Base-by-base conservation (phyloP, 2,329 filamentous ascomycete genomes). In the Tolypocladium endophyticum region DNA sequence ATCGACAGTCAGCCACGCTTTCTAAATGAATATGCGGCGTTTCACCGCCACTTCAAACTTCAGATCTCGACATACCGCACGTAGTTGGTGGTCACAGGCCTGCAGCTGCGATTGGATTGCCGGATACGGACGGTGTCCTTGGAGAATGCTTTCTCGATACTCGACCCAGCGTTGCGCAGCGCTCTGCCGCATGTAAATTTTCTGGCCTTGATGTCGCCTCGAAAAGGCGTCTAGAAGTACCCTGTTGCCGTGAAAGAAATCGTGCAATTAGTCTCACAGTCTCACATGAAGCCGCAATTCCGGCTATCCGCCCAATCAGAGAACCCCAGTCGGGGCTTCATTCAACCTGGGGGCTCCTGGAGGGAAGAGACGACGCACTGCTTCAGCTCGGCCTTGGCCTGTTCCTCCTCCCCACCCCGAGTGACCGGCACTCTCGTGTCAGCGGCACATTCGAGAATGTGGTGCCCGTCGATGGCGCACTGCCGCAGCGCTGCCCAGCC, bases 371-470 rank as follows among this genome's bases (percentile, higher is more conserved):
- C 43, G n/a, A 70, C 82, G 54, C 71, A 86, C 83, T 87, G 84
- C 70, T 80, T 82, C 62, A 87, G 71, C 71, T 87, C 83, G 23
- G 83, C 83, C 69, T 85, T 86, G 35, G 71, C 71, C 69, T 87
- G 84, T 70, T 87, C 84, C 28, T 80, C 77, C 59, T 80, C 77
- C 14, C 81, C 81, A 58, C 82, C 83, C 55, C 70, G 71, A 55
- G 79, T 71, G 53, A 74, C 72, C 4, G 84, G 83, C 16, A 87
- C 83, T 58, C 76, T 77, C 20, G 83, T 83, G 70, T 87, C 85
- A 47, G 84, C 84, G 28, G 82, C 83, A 66, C 81, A 84, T 67
- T 87, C 83, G 62, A 87, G 77, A 64, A 87, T 86, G 71, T 85
- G 78, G 67, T 85, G 83, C 8, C 84, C 84, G 65, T 87, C 85